phyloP scores from a whole-genome alignment of 83 land plant species.

The Thuja plicata region DNA sequence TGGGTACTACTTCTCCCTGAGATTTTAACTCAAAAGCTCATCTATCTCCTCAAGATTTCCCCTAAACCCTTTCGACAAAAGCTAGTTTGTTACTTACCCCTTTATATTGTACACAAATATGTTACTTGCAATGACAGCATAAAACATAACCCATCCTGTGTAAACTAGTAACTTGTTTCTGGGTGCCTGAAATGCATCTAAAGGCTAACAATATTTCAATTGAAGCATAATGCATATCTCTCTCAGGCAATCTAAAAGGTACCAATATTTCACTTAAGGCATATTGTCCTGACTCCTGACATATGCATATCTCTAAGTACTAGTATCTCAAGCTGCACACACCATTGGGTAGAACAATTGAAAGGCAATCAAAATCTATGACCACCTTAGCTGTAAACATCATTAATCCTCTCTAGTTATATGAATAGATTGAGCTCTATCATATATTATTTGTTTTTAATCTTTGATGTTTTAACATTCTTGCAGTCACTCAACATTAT shows the following conservation, averaged over 20 bases:
- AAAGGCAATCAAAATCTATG: neutral
- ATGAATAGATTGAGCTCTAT: neutral
- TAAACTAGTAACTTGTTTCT: neutral
- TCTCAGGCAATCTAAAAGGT: neutral
- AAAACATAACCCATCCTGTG: neutral
- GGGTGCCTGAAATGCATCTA: neutral
- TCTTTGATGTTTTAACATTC: neutral
- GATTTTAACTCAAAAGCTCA: neutral
- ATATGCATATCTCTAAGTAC: neutral
- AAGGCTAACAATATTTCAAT: neutral
- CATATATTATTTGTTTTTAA: neutral
- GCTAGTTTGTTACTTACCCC: neutral
- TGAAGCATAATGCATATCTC: neutral
- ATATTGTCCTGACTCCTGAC: neutral
- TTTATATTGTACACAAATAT: neutral
- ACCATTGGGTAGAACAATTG: neutral
- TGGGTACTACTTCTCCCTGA: neutral
- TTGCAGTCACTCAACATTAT: neutral
- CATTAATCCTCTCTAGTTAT: neutral
- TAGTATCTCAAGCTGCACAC: neutral
- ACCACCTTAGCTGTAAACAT: neutral
- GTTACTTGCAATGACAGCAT: neutral
- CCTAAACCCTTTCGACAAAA: neutral
- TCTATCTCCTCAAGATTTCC: neutral
- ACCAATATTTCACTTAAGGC: neutral